Evolutionary conservation across 75 land plant genomes (phyloP), one percentile per base, ranked within the genome.

Genomic region (Cunninghamia lanceolata): DNA sequence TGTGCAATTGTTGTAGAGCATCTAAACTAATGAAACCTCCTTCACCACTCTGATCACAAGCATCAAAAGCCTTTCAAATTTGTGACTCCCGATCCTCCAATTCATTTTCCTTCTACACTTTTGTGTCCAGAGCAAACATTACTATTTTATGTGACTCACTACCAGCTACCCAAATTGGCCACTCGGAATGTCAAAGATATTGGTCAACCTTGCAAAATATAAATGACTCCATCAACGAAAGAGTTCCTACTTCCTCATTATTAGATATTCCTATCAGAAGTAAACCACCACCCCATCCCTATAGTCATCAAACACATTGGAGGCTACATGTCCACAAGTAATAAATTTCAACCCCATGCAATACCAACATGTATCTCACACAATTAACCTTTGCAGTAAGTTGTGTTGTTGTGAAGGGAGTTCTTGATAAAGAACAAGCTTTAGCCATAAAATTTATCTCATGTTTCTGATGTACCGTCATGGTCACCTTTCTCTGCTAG

Each of bases 91-190:
- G 87, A 53, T 89, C 90, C 82, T 96, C 99, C 73, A 95, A 79
- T 84, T 96, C 95, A 86, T 94, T 96, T 89, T 96, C 98, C 47
- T 96, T 98, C 86, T 98, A 98, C 35, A 98, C 97, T 25, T 83
- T 86, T 21, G 89, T 83, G 52, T 95, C 90, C 40, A 95, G 90
- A 76, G 98, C 94, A 89, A 98, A 98, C 39, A 98, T 87, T 19
- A 98, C 96, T 70, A 95, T 95, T 84, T 98, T 96, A 86, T 98
- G 99, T 1, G 96, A 96, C 78, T 98, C 99, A 88, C 99, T 98
- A 34, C 99, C 99, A 40, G 96, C 91, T 19, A 98, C 98, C 98
- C 99, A 98, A 73, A 98, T 98, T 3, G 99, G 98, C 96, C 95
- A 98, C 89, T 87, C 91, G 28, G 99, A 98, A 88, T 92, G 87